Base-by-base conservation (phyloP, 106 monocot genomes). In the Dioscorea alata region DNA sequence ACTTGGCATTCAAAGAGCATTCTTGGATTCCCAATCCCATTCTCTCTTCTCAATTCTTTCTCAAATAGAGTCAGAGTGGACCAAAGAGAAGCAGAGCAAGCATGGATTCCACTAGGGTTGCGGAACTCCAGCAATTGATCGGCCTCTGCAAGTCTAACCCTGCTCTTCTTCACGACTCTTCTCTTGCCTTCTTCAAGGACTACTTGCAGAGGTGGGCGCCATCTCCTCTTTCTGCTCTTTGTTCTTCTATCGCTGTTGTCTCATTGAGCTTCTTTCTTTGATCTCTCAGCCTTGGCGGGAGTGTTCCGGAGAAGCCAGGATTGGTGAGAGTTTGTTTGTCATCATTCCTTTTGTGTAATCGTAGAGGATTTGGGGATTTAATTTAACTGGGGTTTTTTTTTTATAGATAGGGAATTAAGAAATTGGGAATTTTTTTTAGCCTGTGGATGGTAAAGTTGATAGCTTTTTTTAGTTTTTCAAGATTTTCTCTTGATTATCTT, bases 231-330 rank as follows among this genome's bases (percentile, higher is more conserved):
- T 19, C 34, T 21, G 23, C 48, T 66, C 65, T 15, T 13, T 12
- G 0, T 22, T 13, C 21, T 58, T 65, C 49, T 23, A 12, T 61
- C 19, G 1, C 24, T 71, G 18, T 50, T 6, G 16, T 8, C 13
- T 10, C 19, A 42, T 61, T 42, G 12, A 18, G 8, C 8, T 20
- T 56, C 51, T 12, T n/a, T 33, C 34, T 73, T 54, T 25, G 21
- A 32, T 33, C 10, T 75, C 68, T 68, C 71, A 77, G 77, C 48
- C 70, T 77, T 33, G 77, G 77, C 33, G 77, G 62, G 14, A 13
- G 48, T 16, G 65, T 77, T 64, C 64, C 77, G 12, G 35, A 20
- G 23, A 53, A 63, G 25, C 17, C 61, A 33, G 6, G 42, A 24
- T 24, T 33, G 67, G 76, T 76, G 15, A 76, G 62, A 14, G 31